phyloP scores from a whole-genome alignment of 257 asterid genomes.

The Perilla frutescens region DNA sequence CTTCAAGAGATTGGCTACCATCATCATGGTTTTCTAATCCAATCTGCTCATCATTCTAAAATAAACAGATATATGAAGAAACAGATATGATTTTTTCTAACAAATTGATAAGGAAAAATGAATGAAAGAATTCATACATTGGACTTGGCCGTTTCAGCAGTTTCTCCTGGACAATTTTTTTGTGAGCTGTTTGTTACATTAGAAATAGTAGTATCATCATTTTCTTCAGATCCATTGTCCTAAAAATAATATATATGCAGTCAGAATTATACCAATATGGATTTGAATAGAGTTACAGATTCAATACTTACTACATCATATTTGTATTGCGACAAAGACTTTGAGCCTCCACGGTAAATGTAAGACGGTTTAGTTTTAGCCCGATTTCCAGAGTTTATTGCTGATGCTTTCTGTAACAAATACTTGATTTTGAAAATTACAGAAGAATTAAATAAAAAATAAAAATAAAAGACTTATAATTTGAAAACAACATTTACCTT shows the following conservation, averaged over 20 bases:
- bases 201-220: neutral
- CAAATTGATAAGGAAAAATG: no score
- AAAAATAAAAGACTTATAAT: neutral
- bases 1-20: neutral
- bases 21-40: neutral
- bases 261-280: neutral
- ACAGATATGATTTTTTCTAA: neutral
- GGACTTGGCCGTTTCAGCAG: neutral
- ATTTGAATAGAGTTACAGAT: neutral
- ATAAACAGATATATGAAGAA: neutral
- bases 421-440: neutral
- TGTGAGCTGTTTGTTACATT: neutral
- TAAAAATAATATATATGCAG: neutral
- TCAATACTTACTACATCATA: constrained; percentile 4
- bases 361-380: neutral
- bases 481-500: constrained; percentile 2
- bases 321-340: neutral
- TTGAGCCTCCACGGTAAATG: neutral
- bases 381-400: neutral
- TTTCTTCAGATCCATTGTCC: neutral
- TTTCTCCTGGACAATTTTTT: constrained; percentile 2
- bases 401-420: constrained; percentile 10
- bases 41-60: constrained; percentile 3
- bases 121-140: constrained; percentile 2
- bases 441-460: neutral